Percentiles rank a stretch among this genome's conserved stretches.
Evolutionary conservation across 106 monocot genomes (phyloP).

Genomic region (Platanthera guangdongensis): DNA sequence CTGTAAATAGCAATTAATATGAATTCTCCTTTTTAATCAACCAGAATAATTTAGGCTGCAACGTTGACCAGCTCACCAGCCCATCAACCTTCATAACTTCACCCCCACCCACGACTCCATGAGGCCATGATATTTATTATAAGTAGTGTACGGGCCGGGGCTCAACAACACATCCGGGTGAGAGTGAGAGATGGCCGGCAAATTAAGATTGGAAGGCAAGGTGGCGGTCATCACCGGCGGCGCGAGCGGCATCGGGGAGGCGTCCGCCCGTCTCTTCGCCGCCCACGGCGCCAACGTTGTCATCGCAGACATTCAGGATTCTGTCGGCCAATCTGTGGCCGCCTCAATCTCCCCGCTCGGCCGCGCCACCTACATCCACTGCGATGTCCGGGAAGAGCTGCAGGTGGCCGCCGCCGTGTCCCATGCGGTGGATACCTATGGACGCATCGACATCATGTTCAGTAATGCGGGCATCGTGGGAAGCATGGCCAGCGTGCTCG

Average conservation of each 20-base stretch:
- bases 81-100: too few relatives aligned
- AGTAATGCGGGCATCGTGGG: conserved; percentile 19
- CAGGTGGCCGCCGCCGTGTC: conserved; percentile 13
- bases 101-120: too few relatives aligned
- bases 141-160: too few relatives aligned
- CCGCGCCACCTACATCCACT: conserved; percentile 17
- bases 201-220: not conserved
- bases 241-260: conserved; percentile 51
- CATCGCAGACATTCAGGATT: conserved; percentile 45
- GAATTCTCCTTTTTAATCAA: too few relatives aligned
- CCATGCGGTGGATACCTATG: conserved; percentile 7
- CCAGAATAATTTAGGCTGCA: too few relatives aligned
- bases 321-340: conserved; percentile 8
- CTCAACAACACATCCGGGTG: too few relatives aligned
- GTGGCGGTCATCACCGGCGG: conserved; percentile 60
- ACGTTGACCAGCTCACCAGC: too few relatives aligned
- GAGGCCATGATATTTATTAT: too few relatives aligned
- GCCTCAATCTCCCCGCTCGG: conserved; percentile 12
- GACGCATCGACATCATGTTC: conserved; percentile 31
- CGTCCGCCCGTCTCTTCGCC: conserved; percentile 33
- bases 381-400: conserved; percentile 25
- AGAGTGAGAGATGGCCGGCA: conserved; percentile 16
- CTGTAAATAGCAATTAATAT: too few relatives aligned
- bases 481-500: too few relatives aligned
- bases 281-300: conserved; percentile 34